Evolutionary conservation across 352 stramenopile genomes (phyloP).

Genomic region (Sclerospora graminicola): DNA sequence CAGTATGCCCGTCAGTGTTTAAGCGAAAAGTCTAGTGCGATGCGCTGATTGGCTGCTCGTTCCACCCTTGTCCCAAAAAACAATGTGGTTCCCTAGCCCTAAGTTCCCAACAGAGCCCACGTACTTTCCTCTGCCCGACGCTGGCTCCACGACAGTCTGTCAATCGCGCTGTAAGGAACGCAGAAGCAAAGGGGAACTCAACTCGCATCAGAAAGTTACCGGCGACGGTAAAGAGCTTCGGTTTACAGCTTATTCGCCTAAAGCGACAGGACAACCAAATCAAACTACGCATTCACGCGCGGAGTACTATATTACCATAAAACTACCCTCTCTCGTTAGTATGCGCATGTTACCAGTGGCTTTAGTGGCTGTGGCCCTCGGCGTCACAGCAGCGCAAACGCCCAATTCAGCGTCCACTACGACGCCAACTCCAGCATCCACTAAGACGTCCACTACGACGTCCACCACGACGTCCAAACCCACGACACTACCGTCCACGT

Average conservation of each 20-base stretch:
- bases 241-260: constrained; percentile 3
- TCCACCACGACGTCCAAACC: too few relatives aligned
- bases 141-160: constrained; percentile 23
- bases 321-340: constrained; percentile 4
- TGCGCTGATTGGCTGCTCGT: not conserved
- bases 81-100: constrained; percentile 8
- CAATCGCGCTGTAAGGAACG: constrained; percentile 6
- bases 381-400: constrained; percentile 26
- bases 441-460: too few relatives aligned
- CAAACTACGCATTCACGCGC: too few relatives aligned
- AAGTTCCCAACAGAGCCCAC: too few relatives aligned
- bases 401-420: constrained; percentile 34
- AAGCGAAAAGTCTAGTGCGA: too few relatives aligned
- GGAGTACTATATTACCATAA: not conserved
- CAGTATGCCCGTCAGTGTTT: too few relatives aligned
- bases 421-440: not conserved
- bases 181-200: constrained; percentile 5
- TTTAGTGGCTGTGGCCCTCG: constrained; percentile 7
- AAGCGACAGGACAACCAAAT: constrained; percentile 12
- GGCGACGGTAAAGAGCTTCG: not conserved
- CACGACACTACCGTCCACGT: not conserved
- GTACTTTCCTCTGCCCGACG: constrained; percentile 12
- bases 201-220: constrained; percentile 6
- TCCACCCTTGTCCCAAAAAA: constrained; percentile 5
- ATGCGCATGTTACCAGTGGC: constrained; percentile 14